These are phyloP conservation scores for Tolypocladium tropicale DNA, from an alignment of 2,329 filamentous ascomycete species.

Conservation along the genomic window DNA sequence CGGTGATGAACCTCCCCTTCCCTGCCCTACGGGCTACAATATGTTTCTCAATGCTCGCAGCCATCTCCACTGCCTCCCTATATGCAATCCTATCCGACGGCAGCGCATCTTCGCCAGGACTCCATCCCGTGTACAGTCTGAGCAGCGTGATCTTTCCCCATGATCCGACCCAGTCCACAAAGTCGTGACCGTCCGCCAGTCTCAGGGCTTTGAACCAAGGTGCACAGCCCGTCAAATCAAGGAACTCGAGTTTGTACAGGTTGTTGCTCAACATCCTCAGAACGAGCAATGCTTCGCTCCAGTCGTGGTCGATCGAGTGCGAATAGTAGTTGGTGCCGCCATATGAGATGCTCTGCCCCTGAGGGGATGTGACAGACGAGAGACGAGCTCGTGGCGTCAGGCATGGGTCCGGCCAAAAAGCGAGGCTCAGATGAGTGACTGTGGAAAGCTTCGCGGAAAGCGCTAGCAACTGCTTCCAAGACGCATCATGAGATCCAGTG, in stretches of 20 bases:
- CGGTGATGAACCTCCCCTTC: conserved; percentile 36
- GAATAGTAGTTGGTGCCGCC: conserved; percentile 47
- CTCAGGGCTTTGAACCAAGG: conserved; percentile 43
- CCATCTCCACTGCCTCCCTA: conserved; percentile 25
- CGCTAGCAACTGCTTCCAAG: conserved; percentile 48
- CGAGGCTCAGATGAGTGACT: conserved; percentile 51
- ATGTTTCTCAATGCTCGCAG: conserved; percentile 34
- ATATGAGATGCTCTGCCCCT: conserved; percentile 36
- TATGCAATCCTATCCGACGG: conserved; percentile 21
- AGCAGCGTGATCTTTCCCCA: conserved; percentile 43
- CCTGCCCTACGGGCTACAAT: conserved; percentile 35
- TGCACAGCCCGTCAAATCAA: conserved; percentile 50
- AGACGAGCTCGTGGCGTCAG: conserved; percentile 44
- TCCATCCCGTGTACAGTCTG: conserved; percentile 34
- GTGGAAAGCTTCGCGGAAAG: conserved; percentile 41
- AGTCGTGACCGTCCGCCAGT: conserved; percentile 30
- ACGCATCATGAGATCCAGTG: conserved; percentile 22
- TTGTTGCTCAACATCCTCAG: conserved; percentile 42
- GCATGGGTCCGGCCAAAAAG: conserved; percentile 51
- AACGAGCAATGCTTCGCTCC: conserved; percentile 46
- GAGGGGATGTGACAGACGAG: conserved; percentile 33
- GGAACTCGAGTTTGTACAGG: conserved; percentile 48
- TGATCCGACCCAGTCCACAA: conserved; percentile 41
- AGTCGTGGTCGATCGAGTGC: conserved; percentile 47
- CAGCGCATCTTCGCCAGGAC: conserved; percentile 20